phyloP scores from a whole-genome alignment of 2,329 filamentous ascomycete genomes.

The Pezicula neosporulosa region DNA sequence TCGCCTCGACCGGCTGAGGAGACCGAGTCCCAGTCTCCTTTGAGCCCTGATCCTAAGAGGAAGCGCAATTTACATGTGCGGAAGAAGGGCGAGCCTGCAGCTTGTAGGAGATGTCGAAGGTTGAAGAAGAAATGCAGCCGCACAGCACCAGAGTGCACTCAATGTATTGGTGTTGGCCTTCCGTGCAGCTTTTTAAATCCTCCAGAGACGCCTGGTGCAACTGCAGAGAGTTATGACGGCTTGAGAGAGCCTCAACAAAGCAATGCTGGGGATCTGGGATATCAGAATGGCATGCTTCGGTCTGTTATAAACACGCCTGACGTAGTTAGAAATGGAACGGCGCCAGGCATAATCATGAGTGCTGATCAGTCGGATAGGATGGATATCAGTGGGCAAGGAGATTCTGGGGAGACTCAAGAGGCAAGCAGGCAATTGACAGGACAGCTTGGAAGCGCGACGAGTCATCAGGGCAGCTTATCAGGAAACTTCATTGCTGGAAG shows the following conservation, averaged over 20 bases:
- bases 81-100: neutral
- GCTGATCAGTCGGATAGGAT: neutral
- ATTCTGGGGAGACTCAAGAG: neutral
- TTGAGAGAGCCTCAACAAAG: neutral
- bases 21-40: neutral
- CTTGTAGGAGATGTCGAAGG: neutral
- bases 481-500: too few relatives aligned
- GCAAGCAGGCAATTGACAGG: neutral
- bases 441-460: neutral
- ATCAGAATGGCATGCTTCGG: neutral
- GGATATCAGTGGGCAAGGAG: neutral
- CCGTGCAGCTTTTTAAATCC: neutral
- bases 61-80: neutral
- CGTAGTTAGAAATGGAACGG: neutral
- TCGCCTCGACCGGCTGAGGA: neutral
- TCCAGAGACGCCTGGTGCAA: neutral
- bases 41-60: neutral
- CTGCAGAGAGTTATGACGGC: neutral
- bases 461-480: neutral
- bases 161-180: neutral
- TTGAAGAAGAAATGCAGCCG: conserved; percentile 1
- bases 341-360: neutral
- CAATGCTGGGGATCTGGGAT: neutral
- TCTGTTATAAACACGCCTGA: neutral
- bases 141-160: neutral